Conservation (phyloP, 78 protist genomes). For the Dictyostelium intermedium region DNA sequence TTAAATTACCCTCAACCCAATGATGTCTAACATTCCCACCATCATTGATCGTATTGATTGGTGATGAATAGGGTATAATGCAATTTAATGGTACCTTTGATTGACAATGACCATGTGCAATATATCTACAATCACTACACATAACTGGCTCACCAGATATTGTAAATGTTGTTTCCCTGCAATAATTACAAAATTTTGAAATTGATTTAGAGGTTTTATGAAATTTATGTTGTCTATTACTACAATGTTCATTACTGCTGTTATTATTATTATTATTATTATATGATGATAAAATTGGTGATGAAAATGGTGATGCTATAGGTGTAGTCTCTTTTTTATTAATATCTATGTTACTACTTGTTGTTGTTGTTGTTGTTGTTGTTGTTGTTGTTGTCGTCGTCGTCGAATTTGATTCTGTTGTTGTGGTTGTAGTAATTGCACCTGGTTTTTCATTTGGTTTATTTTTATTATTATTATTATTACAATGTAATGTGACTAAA, state of each 20-base stretch:
- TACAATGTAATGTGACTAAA: constrained; percentile 24
- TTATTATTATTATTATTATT: neutral
- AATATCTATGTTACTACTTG: neutral
- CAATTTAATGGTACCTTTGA: constrained; percentile 19
- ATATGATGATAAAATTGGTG: neutral
- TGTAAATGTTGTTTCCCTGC: constrained; percentile 65
- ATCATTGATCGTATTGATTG: neutral
- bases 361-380: neutral
- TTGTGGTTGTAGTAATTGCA: neutral
- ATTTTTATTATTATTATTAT: neutral
- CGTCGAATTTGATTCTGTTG: neutral
- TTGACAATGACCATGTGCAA: constrained; percentile 32
- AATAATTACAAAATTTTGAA: constrained; percentile 49
- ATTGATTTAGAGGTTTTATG: constrained; percentile 22
- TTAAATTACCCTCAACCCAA: constrained; percentile 71
- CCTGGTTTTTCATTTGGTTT: neutral
- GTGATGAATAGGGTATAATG: constrained; percentile 1
- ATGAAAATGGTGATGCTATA: neutral
- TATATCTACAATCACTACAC: constrained; percentile 57
- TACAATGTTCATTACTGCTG: too few species aligned
- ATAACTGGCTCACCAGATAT: neutral
- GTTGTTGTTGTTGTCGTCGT: neutral
- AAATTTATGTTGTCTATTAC: constrained; percentile 20
- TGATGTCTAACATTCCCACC: constrained; percentile 9
- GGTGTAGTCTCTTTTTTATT: neutral